These are phyloP conservation scores for Oryza meyeriana DNA, from an alignment of 176 grass and related monocot genomes.

Conservation along the genomic window DNA sequence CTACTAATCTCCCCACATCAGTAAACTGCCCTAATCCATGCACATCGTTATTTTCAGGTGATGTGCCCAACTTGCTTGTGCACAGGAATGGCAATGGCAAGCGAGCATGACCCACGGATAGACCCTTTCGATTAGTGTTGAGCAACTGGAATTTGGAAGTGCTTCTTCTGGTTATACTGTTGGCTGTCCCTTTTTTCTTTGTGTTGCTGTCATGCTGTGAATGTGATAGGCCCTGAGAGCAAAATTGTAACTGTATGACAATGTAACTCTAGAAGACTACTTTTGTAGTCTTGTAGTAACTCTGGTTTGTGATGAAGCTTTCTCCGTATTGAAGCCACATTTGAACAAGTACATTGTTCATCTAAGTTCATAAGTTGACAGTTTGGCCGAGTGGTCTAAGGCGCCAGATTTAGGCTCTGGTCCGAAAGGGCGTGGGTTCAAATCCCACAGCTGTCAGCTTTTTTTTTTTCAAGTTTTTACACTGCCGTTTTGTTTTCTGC, in stretches of 20 bases:
- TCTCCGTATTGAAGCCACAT: too few species aligned
- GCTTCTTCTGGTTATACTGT: neutral
- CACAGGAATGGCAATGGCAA: constrained; percentile 94
- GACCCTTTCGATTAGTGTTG: constrained; percentile 77
- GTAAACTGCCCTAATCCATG: neutral
- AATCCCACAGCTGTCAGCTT: constrained; percentile 30
- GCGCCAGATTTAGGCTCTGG: constrained; percentile 67
- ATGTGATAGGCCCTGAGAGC: neutral
- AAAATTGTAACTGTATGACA: too few species aligned
- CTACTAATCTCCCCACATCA: neutral
- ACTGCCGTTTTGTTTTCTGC: neutral
- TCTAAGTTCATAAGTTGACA: neutral
- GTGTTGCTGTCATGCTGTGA: too few species aligned
- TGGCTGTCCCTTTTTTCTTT: neutral
- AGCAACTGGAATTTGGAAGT: neutral
- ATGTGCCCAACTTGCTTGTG: constrained; percentile 98
- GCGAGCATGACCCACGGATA: constrained; percentile 88
- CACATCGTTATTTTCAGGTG: constrained; percentile 45
- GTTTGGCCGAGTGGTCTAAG: constrained; percentile 57
- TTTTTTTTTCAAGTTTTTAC: neutral
- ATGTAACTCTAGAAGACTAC: too few species aligned
- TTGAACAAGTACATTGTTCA: too few species aligned
- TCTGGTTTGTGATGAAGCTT: too few species aligned
- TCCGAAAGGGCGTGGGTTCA: constrained; percentile 82
- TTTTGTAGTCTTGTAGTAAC: too few species aligned